A percentile compares a stretch with the other conserved stretches of the same genome.
Conservation (phyloP, 2,329 filamentous ascomycete genomes). For the Lecanoromycetidae sp. region DNA sequence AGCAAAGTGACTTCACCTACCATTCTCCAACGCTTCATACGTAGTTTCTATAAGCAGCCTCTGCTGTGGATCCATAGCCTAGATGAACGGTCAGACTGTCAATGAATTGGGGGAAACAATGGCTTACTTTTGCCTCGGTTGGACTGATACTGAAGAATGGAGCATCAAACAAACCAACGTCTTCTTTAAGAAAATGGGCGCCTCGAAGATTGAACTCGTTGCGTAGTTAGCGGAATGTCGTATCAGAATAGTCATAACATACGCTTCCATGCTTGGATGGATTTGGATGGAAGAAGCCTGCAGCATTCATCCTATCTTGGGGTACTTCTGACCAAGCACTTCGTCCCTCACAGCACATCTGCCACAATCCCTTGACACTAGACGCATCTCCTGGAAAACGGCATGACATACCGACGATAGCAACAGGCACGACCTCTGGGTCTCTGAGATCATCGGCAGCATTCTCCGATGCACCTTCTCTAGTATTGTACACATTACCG, state of each 20-base stretch:
- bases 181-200: slow-evolving; percentile 22
- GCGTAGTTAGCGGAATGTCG: too few relatives aligned
- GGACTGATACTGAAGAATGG: slow-evolving; percentile 26
- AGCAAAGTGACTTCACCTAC: too few relatives aligned
- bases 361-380: slow-evolving; percentile 22
- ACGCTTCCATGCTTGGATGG: too few relatives aligned
- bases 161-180: slow-evolving; percentile 25
- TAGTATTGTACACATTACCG: too few relatives aligned
- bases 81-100: too few relatives aligned
- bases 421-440: slow-evolving; percentile 19
- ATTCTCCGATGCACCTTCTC: too few relatives aligned
- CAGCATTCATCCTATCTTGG: slow-evolving; percentile 3
- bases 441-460: too few relatives aligned
- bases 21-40: slow-evolving; percentile 17
- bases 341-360: slow-evolving; percentile 20
- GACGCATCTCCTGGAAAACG: slow-evolving; percentile 24
- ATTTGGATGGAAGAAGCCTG: too few relatives aligned
- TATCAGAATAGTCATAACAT: too few relatives aligned
- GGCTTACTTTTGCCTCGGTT: slow-evolving; percentile 20
- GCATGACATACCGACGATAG: slow-evolving; percentile 30
- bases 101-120: too few relatives aligned
- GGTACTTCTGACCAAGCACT: slow-evolving; percentile 7
- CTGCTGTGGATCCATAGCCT: slow-evolving; percentile 18
- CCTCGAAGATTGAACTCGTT: slow-evolving; percentile 6
- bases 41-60: slow-evolving; percentile 15